Percentiles rank a stretch among this genome's conserved stretches.
These are phyloP conservation scores for Emiliania huxleyi DNA, from an alignment of 78 protist species.

Conservation along the genomic window DNA sequence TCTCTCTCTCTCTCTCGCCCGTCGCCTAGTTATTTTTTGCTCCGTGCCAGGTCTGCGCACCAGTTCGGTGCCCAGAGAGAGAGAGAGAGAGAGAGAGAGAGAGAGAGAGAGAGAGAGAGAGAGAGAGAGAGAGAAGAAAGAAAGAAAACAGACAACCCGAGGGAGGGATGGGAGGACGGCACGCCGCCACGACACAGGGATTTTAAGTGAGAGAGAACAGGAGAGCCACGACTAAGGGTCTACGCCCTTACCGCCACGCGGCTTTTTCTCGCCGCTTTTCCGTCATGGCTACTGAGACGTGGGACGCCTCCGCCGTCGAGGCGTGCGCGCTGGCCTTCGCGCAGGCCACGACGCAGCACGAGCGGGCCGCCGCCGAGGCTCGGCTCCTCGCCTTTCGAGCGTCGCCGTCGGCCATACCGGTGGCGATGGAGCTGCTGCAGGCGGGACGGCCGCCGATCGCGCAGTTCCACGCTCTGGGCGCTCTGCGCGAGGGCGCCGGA, in stretches of 20 bases:
- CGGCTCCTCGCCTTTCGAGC: neutral
- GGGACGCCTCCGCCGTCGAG: neutral
- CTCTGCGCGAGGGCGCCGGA: neutral
- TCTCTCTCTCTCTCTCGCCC: neutral
- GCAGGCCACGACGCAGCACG: neutral
- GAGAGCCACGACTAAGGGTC: no score
- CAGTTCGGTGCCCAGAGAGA: neutral
- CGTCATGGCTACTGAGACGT: no score
- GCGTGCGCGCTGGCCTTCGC: neutral
- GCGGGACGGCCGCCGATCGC: neutral
- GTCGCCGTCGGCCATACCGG: neutral
- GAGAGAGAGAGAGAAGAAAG: no score
- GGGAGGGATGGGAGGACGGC: no score
- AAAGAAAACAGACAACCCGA: no score
- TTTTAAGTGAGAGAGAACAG: no score
- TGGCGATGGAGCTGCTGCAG: neutral
- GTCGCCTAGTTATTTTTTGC: neutral
- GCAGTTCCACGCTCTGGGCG: neutral
- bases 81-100: neutral
- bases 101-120: no score
- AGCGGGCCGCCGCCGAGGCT: neutral
- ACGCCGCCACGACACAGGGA: no score
- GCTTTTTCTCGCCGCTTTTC: no score
- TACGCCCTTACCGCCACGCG: no score
- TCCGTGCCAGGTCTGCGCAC: no score